Evolutionary conservation across 306 rosid genomes (phyloP), one percentile per base, ranked within the genome.

Genomic region (Luffa acutangula): DNA sequence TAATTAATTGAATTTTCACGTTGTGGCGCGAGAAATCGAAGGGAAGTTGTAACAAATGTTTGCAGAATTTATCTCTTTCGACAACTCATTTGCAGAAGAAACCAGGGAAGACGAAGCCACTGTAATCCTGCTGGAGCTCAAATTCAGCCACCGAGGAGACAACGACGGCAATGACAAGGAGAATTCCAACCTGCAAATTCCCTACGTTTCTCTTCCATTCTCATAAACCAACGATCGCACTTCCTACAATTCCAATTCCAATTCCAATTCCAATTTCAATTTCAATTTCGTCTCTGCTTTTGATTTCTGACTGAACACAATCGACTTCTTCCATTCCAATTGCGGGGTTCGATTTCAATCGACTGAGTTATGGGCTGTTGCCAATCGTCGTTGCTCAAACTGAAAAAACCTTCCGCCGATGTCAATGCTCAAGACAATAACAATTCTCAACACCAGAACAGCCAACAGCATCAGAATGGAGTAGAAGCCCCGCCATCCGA

Each of bases 391-490:
- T 17, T 75, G 0, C 63, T 75, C 9, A 8, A 75, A 15, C 48
- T 75, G 48, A 75, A 34, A 33, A 75, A 34, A 18, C 17, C 78
- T 75, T 51, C 78, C 0, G 63, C 7, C 4, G 48, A 75, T 75
- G 33, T 2, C 42, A 9, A 8, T 17, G 25, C 25, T 14, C 4
- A 9, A 17, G 42, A 10, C 42, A 18, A 34, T 2, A 9, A 25
- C 31, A 25, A 52, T 18, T 4, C 46, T 75, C 33, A 4, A 34
- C 37, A 37, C 20, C 72, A 39, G 48, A 80, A 33, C 63, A 71
- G 18, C 12, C 64, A 49, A 51, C 76, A 69, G 42, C 75, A 21
- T 51, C 87, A 12, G 77, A 86, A 87, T 70, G 86, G 89, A 48
- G 82, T 15, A 20, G 83, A 84, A 34, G 45, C 66, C 69, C 8